Evolutionary conservation across 1,284 basidiomycete genomes (phyloP).

Genomic region (Sphagnurus paluster): DNA sequence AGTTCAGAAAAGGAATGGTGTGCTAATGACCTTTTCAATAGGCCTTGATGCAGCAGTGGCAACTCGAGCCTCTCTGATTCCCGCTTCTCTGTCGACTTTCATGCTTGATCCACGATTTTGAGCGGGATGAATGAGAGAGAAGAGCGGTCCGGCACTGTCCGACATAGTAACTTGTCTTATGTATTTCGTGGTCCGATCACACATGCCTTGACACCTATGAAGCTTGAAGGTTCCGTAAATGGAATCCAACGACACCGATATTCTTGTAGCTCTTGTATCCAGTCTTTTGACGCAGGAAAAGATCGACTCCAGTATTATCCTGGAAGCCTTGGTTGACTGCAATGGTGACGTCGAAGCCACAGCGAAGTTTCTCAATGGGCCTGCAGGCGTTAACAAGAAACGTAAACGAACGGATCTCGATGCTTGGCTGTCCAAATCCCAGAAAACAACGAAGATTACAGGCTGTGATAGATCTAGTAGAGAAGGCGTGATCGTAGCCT

Average conservation of each 20-base stretch:
- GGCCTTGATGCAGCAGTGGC: too few species aligned
- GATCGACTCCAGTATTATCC: conserved; percentile 40
- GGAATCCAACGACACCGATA: conserved; percentile 58
- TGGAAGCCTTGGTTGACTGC: conserved; percentile 61
- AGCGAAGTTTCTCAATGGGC: conserved; percentile 35
- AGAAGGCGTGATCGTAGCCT: background rate
- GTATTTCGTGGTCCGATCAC: too few species aligned
- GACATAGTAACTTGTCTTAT: too few species aligned
- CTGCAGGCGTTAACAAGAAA: conserved; percentile 32
- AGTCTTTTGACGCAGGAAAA: conserved; percentile 51
- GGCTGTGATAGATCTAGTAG: background rate
- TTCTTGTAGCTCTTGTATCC: conserved; percentile 60
- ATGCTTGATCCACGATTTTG: too few species aligned
- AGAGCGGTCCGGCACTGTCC: too few species aligned
- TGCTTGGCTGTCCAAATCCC: conserved; percentile 45
- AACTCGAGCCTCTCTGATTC: too few species aligned
- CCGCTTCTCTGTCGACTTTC: too few species aligned
- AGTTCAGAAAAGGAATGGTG: background rate
- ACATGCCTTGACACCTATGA: too few species aligned
- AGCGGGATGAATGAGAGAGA: too few species aligned
- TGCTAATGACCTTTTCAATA: background rate
- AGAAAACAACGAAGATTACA: conserved; percentile 6
- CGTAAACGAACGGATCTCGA: conserved; percentile 42
- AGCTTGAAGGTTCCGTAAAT: conserved; percentile 2
- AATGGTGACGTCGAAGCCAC: conserved; percentile 65